Base-by-base conservation (phyloP, 805 yeast genomes). In the Martiniozyma abietophila region DNA sequence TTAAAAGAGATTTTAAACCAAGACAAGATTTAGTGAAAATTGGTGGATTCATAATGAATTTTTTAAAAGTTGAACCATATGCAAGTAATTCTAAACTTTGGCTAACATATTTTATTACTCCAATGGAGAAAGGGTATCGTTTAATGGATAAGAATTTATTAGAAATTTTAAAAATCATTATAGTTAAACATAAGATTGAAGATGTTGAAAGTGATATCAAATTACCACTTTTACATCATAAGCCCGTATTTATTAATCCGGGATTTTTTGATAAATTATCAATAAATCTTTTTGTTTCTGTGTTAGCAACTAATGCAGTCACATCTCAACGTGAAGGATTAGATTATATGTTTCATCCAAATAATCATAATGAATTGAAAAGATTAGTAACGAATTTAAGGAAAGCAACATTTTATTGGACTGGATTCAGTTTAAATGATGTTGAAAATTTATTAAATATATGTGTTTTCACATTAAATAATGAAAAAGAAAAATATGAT, bases 321-420 rank as follows among this genome's bases (percentile, higher is more conserved):
- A 72, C 84, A 5, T 77, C 85, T 1, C 84, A 78, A 47, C 54
- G 85, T 31, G 65, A 61, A 4, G 88, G 71, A 43, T 61, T 65
- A 17, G 86, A 79, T 51, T 79, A 75, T 51, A 76, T 79, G 83
- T 79, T 79, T 48, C 78, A 78, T 58, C 69, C 75, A 0, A 52
- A 67, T 1, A 77, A 76, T 45, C 58, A 72, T 27, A 51, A 51
- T 14, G 76, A 75, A 41, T 51, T 79, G 25, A 57, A 77, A 39
- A 53, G 77, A 31, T 60, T 79, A 42, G 67, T 79, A 9, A 65
- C 71, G 4, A 79, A 79, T 47, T 49, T 79, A 19, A 82, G 74
- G 50, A 62, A 78, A 38, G 74, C 80, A 1, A 75, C 86, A 0
- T 77, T 79, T 49, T 75, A 74, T 46, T 79, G 88, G 88, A 74